These are phyloP conservation scores for Pseudopediastrum boryanum DNA, from an alignment of 139 green algal genomes.

Conservation along the genomic window DNA sequence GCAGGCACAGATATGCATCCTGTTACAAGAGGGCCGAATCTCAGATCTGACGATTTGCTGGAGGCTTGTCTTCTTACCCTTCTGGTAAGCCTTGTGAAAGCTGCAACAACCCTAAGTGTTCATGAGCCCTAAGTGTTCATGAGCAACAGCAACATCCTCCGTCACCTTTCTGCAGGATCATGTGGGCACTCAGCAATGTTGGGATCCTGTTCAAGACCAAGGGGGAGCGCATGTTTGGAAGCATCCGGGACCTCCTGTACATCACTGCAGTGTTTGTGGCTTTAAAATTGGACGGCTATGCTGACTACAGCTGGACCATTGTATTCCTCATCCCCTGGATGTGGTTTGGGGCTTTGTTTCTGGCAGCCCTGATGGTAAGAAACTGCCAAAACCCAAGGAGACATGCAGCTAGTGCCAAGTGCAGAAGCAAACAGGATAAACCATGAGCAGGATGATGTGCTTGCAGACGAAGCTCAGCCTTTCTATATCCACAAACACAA, in stretches of 20 bases:
- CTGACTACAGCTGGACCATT: constrained; percentile 56
- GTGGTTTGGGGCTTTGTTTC: constrained; percentile 58
- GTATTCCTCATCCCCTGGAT: constrained; percentile 72
- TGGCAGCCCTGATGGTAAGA: constrained; percentile 51
- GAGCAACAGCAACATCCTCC: too few relatives aligned
- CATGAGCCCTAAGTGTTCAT: too few relatives aligned
- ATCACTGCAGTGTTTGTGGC: constrained; percentile 63
- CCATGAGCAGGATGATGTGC: too few relatives aligned
- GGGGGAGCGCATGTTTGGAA: constrained; percentile 45
- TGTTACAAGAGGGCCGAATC: neutral
- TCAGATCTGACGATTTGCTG: neutral
- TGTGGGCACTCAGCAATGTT: constrained; percentile 41
- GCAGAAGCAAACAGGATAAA: too few relatives aligned
- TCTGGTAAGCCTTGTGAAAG: constrained; percentile 29
- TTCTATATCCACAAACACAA: too few relatives aligned
- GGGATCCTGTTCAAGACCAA: constrained; percentile 50
- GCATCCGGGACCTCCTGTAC: constrained; percentile 57
- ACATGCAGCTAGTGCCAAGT: too few relatives aligned
- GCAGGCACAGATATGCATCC: constrained; percentile 8
- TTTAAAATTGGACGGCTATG: constrained; percentile 55
- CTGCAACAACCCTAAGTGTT: too few relatives aligned
- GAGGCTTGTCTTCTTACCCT: constrained; percentile 20
- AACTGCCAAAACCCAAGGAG: too few relatives aligned
- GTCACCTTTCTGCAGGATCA: constrained; percentile 47
- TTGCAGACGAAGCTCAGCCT: too few relatives aligned